Conservation (phyloP, 2,329 filamentous ascomycete species). For the Didymellaceae sp. region DNA sequence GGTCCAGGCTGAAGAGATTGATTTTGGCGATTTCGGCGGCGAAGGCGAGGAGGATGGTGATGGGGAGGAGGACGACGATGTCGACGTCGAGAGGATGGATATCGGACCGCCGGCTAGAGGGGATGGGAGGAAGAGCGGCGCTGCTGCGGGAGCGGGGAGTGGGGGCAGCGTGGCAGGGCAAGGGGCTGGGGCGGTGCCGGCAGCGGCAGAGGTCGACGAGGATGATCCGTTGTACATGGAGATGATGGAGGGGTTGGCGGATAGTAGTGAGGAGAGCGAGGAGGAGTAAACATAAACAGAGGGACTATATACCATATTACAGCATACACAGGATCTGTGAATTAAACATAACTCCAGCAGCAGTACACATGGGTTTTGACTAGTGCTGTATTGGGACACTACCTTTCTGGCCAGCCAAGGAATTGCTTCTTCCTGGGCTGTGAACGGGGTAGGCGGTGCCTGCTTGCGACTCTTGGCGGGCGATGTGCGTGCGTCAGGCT, state of each 20-base stretch:
- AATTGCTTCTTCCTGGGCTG: no score
- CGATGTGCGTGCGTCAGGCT: no score
- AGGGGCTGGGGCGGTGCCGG: conserved; percentile 3
- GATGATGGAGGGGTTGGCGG: conserved; percentile 51
- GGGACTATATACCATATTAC: no score
- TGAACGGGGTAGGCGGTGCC: no score
- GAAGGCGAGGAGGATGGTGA: conserved; percentile 21
- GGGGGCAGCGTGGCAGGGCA: no score
- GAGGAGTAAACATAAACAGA: no score
- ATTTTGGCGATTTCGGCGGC: conserved; percentile 43
- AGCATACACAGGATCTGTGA: no score
- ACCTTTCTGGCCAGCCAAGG: no score
- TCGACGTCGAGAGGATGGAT: conserved; percentile 44
- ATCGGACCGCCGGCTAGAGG: conserved; percentile 37
- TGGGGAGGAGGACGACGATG: conserved; percentile 38
- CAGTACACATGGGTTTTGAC: neutral
- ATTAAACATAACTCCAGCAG: no score
- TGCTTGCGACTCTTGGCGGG: no score
- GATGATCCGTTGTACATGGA: conserved; percentile 53
- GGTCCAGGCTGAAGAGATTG: conserved; percentile 42
- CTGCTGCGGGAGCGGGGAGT: neutral
- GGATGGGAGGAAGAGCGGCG: conserved; percentile 6
- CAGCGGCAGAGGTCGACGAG: conserved; percentile 39
- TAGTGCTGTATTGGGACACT: no score
- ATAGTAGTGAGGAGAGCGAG: conserved; percentile 53